Base-by-base conservation (phyloP, 306 rosid species). In the Alnus glutinosa region DNA sequence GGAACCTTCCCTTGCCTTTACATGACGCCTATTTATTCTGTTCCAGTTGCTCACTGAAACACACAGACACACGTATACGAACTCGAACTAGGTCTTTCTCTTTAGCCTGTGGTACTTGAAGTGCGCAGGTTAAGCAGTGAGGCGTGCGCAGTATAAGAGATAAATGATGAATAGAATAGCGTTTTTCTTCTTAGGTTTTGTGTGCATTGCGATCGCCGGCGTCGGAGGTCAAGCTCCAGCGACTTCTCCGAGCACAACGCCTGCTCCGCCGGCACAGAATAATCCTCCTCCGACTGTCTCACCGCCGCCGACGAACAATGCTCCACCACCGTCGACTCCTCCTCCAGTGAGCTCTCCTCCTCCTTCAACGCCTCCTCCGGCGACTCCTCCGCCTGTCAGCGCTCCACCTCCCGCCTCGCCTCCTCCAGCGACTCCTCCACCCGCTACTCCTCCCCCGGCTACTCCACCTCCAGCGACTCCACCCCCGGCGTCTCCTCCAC, bases 201-300 rank as follows among this genome's bases (percentile, higher is more conserved):
- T 94, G 73, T 92, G 85, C 86, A 79, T 85, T 82, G 86, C 73
- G 4, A 46, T 83, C 6, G 87, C 91, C 70, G 62, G 75, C 5
- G 98, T 87, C 63, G 83, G 85, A 2, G 98, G 81, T 18, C 98
- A 94, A 76, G 46, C 89, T 55, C 96, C 98, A 1, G 77, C 97
- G 8, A 77, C 79, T 4, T 79, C 98, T 37, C 97, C 97, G 9
- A 64, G 89, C 28, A 0, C 89, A 2, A 74, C 88, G 12, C 91
- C 90, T 0, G 70, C 84, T 5, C 81, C 90, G 0, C 73, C 83
- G 0, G 58, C 71, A 10, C 87, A 80, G 13, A 63, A 86, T 34
- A 47, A 83, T 4, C 87, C 92, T 4, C 87, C 92, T 1, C 89
- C 88, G 0, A 59, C 85, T 0, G 66, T 62, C 10, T 44, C 88